These are phyloP conservation scores for Sanguinoderma infundibulare DNA, from an alignment of 1,284 basidiomycete species.

Conservation along the genomic window DNA sequence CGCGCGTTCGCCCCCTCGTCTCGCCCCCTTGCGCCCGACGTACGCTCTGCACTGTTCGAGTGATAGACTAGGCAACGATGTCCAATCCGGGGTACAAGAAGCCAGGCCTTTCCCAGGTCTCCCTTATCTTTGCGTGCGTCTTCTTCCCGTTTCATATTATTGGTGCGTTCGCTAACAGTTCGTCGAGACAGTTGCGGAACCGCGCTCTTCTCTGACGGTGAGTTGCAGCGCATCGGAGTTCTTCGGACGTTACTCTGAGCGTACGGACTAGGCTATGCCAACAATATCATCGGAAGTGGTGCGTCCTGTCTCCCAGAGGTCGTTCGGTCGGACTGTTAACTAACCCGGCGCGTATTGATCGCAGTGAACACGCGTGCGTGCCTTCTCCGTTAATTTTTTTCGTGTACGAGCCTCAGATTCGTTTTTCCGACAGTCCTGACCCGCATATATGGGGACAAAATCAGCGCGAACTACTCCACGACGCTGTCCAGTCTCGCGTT, in stretches of 20 bases:
- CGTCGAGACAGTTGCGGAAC: slow-evolving; percentile 68
- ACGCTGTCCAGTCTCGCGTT: slow-evolving; percentile 73
- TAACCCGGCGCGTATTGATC: not conserved
- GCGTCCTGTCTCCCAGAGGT: slow-evolving; percentile 32
- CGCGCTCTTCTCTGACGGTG: slow-evolving; percentile 87
- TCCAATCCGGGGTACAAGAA: slow-evolving; percentile 20
- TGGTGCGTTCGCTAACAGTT: not conserved
- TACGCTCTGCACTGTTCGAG: slow-evolving; percentile 9
- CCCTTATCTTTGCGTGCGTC: slow-evolving; percentile 79
- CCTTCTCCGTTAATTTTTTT: not conserved
- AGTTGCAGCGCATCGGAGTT: slow-evolving; percentile 1
- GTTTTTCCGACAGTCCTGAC: slow-evolving; percentile 54
- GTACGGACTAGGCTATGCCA: slow-evolving; percentile 69
- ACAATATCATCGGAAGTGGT: slow-evolving; percentile 79
- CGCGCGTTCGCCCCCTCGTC: slow-evolving; percentile 15
- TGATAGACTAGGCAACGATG: slow-evolving; percentile 24
- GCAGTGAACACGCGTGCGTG: slow-evolving; percentile 69
- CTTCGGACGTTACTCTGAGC: not conserved
- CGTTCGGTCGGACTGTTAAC: not conserved
- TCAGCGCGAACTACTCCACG: slow-evolving; percentile 61
- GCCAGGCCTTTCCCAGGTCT: slow-evolving; percentile 53
- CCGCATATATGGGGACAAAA: slow-evolving; percentile 63
- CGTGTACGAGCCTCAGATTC: not conserved
- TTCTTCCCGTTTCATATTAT: not conserved
- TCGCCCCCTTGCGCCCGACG: slow-evolving; percentile 18